Base-by-base conservation (phyloP, 495 filamentous ascomycete species). In the Podospora appendiculata region DNA sequence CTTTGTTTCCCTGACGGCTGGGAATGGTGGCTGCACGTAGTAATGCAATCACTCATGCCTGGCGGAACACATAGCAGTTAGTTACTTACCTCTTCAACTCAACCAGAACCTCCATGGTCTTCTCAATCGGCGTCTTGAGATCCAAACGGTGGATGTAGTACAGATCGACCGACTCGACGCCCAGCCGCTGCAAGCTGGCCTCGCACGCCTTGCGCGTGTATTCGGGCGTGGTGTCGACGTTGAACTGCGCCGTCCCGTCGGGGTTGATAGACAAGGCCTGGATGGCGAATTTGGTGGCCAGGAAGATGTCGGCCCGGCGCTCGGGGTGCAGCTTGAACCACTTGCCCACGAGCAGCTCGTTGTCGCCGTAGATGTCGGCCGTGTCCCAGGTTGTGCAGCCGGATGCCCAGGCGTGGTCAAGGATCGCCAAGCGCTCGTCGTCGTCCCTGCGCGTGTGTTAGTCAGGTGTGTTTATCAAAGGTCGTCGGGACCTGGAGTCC, bases 101-200 rank as follows among this genome's bases (percentile, higher is more conserved):
- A 17, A 60, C 70, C 68, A 85, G 54, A 10, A 65, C 75, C n/a
- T 59, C 64, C 56, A 85, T 74, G 44, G 75, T 84, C 62, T 81
- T 79, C 65, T 89, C 86, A 25, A 88, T 73, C 0, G 84, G 85
- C 0, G 80, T 78, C 42, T 70, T 69, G 6, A 57, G 47, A 49
- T 80, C 76, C 13, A 78, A 66, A 0, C 76, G 75, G 56, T 86
- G 83, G 34, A 70, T 64, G 54, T 86, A 86, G 54, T 77, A 84
- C 9, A 89, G 61, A 52, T 89, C 84, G 36, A 89, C 72, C 7
- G 51, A 58, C 1, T 76, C 69, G 0, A 77, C 58, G 0, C 74
- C 75, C 3, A 88, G 71, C 0, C 77, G 60, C 44, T 69, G 61
- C 40, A 87, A 61, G 11, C 74, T 79, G 53, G 66, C 70, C 49